A percentile compares a stretch with the other conserved stretches of the same genome.
These are phyloP conservation scores for Gremmenia infestans DNA, from an alignment of 2,329 filamentous ascomycete genomes.

Conservation along the genomic window DNA sequence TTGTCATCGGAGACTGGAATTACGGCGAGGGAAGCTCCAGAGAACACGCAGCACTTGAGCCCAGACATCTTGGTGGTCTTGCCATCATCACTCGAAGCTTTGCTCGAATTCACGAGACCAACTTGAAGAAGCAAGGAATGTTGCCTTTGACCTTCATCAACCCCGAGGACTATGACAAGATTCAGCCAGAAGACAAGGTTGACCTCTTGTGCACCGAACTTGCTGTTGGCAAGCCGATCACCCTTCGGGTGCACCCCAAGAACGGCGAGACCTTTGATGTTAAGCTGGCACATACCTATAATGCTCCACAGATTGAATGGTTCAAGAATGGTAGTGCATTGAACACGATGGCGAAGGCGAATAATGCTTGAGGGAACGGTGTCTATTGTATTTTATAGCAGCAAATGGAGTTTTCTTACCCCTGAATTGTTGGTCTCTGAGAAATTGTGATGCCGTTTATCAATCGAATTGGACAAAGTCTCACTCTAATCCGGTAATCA, in stretches of 20 bases:
- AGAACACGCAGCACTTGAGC: conserved; percentile 97
- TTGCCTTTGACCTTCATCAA: conserved; percentile 93
- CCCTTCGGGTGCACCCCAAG: conserved; percentile 86
- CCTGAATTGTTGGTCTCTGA: background rate
- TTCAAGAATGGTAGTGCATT: conserved; percentile 97
- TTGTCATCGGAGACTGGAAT: conserved; percentile 99
- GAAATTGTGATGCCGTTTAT: background rate
- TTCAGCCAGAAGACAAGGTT: conserved; percentile 85
- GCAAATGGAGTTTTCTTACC: conserved; percentile 5
- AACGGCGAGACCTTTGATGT: conserved; percentile 77
- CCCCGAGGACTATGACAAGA: conserved; percentile 96
- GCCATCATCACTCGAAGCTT: conserved; percentile 95
- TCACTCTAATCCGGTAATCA: too few species aligned
- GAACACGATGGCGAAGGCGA: conserved; percentile 91
- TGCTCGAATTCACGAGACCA: conserved; percentile 99
- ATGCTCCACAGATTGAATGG: conserved; percentile 96
- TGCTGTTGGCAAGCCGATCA: conserved; percentile 87
- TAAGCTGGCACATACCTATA: conserved; percentile 91
- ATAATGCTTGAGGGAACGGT: conserved; percentile 18
- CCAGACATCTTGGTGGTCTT: conserved; percentile 91
- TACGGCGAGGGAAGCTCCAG: conserved; percentile 97
- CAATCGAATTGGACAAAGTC: too few species aligned
- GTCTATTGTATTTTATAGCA: conserved; percentile 15
- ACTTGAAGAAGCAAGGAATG: conserved; percentile 99
- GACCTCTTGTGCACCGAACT: conserved; percentile 87